These are phyloP conservation scores for Penicillium parvum DNA, from an alignment of 495 filamentous ascomycete genomes.

Conservation along the genomic window DNA sequence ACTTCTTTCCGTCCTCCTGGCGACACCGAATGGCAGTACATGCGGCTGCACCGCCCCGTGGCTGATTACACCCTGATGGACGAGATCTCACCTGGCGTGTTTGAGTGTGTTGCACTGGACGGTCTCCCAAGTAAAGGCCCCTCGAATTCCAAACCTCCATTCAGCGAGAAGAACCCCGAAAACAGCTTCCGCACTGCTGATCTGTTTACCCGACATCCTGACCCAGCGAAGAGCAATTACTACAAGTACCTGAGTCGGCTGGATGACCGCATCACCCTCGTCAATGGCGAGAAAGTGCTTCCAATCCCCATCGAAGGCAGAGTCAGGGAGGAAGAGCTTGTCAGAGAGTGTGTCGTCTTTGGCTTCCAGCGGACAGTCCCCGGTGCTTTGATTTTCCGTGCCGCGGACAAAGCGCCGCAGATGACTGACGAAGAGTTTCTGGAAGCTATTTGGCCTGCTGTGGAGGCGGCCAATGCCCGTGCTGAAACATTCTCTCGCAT, in stretches of 20 bases:
- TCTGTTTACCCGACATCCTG: slow-evolving; percentile 49
- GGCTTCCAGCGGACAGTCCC: slow-evolving; percentile 35
- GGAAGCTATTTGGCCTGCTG: slow-evolving; percentile 48
- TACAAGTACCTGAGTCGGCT: slow-evolving; percentile 58
- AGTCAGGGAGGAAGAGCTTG: slow-evolving; percentile 29
- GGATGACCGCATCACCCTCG: slow-evolving; percentile 57
- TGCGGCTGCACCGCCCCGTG: slow-evolving; percentile 40
- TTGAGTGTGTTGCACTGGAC: slow-evolving; percentile 55
- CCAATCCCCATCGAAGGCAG: slow-evolving; percentile 57
- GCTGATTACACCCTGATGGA: slow-evolving; percentile 50
- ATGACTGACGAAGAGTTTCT: slow-evolving; percentile 43
- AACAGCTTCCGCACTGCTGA: slow-evolving; percentile 37
- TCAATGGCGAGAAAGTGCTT: slow-evolving; percentile 67
- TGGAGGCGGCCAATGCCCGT: slow-evolving; percentile 45
- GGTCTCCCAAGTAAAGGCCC: slow-evolving; percentile 62
- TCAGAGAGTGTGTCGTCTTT: slow-evolving; percentile 39
- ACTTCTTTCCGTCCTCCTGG: slow-evolving; percentile 40
- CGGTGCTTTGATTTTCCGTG: slow-evolving; percentile 46
- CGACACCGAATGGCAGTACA: slow-evolving; percentile 66
- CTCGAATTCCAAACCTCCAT: slow-evolving; percentile 54
- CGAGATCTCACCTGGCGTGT: slow-evolving; percentile 45
- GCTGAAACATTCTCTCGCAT: slow-evolving; percentile 51
- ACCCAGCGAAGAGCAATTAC: slow-evolving; percentile 42
- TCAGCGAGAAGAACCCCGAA: slow-evolving; percentile 47
- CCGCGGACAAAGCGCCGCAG: slow-evolving; percentile 27